These are phyloP conservation scores for Kluyveromyces lactis DNA, from an alignment of 805 yeast genomes.

Conservation along the genomic window DNA sequence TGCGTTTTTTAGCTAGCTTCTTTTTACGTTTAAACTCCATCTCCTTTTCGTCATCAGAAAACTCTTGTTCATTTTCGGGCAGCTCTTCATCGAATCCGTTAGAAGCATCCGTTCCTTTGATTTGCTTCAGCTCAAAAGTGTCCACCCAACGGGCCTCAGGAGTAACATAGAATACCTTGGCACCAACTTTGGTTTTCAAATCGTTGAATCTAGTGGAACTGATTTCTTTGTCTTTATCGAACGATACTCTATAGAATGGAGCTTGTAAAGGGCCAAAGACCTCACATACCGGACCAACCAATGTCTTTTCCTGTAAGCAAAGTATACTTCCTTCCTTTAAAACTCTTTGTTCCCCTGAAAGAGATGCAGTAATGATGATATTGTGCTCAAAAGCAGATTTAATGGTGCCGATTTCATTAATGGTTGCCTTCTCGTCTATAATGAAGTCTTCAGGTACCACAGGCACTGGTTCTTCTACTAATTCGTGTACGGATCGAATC, in stretches of 20 bases:
- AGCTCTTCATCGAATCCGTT: conserved; percentile 92
- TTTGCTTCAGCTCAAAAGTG: conserved; percentile 59
- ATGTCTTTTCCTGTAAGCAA: conserved; percentile 61
- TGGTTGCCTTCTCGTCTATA: conserved; percentile 51
- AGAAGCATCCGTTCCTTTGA: conserved; percentile 91
- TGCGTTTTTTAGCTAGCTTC: conserved; percentile 50
- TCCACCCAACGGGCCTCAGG: conserved; percentile 71
- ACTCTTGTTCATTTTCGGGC: conserved; percentile 89
- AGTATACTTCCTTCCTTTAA: conserved; percentile 74
- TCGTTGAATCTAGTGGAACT: conserved; percentile 39
- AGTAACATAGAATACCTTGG: conserved; percentile 65
- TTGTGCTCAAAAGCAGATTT: conserved; percentile 63
- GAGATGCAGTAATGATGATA: conserved; percentile 58
- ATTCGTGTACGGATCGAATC: conserved; percentile 71
- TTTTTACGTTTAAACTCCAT: conserved; percentile 55
- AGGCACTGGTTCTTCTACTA: conserved; percentile 58
- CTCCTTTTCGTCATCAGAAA: conserved; percentile 90
- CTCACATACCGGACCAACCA: conserved; percentile 76
- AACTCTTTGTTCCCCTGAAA: conserved; percentile 79
- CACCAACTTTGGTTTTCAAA: conserved; percentile 43
- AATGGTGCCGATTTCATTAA: conserved; percentile 65
- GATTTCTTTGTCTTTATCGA: conserved; percentile 20
- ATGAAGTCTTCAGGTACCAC: conserved; percentile 57
- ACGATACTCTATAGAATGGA: conserved; percentile 71
- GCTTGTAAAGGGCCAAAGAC: conserved; percentile 80